phyloP scores from a whole-genome alignment of 1,139 yeast genomes.

The Debaryomyces fabryi region DNA sequence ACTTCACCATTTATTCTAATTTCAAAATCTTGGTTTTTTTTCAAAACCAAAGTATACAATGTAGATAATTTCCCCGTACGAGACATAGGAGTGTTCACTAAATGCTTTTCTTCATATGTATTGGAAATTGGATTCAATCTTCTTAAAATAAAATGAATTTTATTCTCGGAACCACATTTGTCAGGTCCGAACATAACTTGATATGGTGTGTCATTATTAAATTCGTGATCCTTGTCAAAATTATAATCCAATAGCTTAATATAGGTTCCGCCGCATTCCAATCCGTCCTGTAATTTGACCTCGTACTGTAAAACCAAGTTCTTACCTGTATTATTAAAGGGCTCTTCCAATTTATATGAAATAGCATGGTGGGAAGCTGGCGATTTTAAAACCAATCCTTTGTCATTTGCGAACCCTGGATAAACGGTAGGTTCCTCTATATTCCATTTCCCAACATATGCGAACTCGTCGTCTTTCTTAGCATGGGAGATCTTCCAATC shows the following conservation, averaged over 20 bases:
- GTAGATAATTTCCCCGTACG: constrained; percentile 58
- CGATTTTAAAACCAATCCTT: constrained; percentile 73
- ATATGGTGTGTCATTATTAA: constrained; percentile 68
- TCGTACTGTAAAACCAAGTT: constrained; percentile 87
- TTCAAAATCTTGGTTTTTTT: constrained; percentile 67
- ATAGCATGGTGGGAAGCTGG: constrained; percentile 84
- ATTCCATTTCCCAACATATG: constrained; percentile 75
- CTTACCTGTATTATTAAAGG: constrained; percentile 57
- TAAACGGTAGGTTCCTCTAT: constrained; percentile 55
- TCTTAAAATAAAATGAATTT: constrained; percentile 73
- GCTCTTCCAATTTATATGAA: constrained; percentile 55
- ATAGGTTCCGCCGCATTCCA: constrained; percentile 88
- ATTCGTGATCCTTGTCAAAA: constrained; percentile 29
- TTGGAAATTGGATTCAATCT: constrained; percentile 60
- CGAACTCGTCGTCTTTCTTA: constrained; percentile 52
- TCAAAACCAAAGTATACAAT: constrained; percentile 75
- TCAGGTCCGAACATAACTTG: constrained; percentile 96
- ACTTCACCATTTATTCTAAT: constrained; percentile 80
- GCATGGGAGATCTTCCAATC: constrained; percentile 70
- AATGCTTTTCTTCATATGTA: constrained; percentile 66
- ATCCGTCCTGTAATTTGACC: constrained; percentile 75
- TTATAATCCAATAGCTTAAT: constrained; percentile 63
- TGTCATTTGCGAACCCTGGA: constrained; percentile 64
- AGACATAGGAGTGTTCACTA: constrained; percentile 68
- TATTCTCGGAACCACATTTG: constrained; percentile 78